phyloP scores from a whole-genome alignment of 2,329 filamentous ascomycete genomes.

The Fonsecaea multimorphosa region DNA sequence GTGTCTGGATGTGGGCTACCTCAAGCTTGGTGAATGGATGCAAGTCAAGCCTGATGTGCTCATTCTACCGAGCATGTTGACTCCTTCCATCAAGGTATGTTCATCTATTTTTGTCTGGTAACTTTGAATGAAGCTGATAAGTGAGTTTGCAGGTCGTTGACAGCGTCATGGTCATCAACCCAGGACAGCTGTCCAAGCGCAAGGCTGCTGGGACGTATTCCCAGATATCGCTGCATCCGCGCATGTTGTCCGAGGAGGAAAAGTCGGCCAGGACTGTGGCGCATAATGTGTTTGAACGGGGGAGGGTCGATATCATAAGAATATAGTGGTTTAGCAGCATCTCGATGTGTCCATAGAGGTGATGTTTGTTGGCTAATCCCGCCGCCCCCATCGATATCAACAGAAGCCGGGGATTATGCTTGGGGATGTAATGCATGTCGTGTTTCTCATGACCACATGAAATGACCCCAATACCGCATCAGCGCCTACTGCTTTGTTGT shows the following conservation, averaged over 20 bases:
- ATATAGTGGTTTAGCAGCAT: slow-evolving; percentile 59
- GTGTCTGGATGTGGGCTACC: slow-evolving; percentile 79
- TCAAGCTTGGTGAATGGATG: slow-evolving; percentile 90
- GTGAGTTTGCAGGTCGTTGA: slow-evolving; percentile 74
- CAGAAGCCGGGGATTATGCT: not conserved
- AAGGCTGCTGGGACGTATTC: slow-evolving; percentile 85
- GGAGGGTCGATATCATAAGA: slow-evolving; percentile 83
- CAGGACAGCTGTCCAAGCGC: slow-evolving; percentile 83
- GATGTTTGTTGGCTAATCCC: not conserved
- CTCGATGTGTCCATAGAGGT: not conserved
- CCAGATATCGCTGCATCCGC: slow-evolving; percentile 74
- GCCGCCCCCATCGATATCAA: not conserved
- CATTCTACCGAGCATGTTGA: slow-evolving; percentile 79
- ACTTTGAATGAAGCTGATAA: slow-evolving; percentile 18
- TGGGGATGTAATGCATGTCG: not conserved
- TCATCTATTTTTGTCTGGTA: no score
- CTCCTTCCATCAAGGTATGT: slow-evolving; percentile 83
- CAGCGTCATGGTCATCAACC: slow-evolving; percentile 87
- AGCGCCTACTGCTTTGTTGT: not conserved
- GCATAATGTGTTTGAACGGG: slow-evolving; percentile 80
- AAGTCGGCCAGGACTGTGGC: slow-evolving; percentile 64
- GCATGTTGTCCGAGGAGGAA: slow-evolving; percentile 64
- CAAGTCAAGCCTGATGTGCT: slow-evolving; percentile 84
- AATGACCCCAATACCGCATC: not conserved
- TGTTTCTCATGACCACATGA: not conserved